phyloP scores from a whole-genome alignment of 2,329 filamentous ascomycete species.

The Colletotrichum gigasporum region DNA sequence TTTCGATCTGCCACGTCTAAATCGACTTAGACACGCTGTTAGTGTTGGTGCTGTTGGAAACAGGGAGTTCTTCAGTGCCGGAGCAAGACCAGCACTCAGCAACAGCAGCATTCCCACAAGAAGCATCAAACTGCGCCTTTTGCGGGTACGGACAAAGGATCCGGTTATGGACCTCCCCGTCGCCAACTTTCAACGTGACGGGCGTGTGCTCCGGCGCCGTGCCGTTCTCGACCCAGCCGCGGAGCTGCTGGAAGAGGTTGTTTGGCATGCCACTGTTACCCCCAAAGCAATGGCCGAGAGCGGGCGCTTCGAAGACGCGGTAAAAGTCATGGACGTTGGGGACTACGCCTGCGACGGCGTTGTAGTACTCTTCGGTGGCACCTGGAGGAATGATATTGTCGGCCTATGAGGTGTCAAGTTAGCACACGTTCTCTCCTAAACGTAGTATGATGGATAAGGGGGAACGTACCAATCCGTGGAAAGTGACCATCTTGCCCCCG shows the following conservation, averaged over 20 bases:
- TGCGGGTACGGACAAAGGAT: constrained; percentile 48
- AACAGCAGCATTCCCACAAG: background rate
- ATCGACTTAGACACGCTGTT: no score
- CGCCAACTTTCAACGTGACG: constrained; percentile 13
- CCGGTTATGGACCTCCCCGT: constrained; percentile 37
- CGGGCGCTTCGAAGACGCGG: constrained; percentile 42
- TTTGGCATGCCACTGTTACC: constrained; percentile 37
- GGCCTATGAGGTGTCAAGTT: constrained; percentile 37
- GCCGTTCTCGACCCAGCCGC: constrained; percentile 43
- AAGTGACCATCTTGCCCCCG: constrained; percentile 49
- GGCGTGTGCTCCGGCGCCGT: constrained; percentile 34
- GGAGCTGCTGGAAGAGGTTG: constrained; percentile 37
- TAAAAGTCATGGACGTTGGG: constrained; percentile 40
- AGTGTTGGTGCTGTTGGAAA: background rate
- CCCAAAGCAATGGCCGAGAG: constrained; percentile 41
- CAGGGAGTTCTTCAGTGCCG: background rate
- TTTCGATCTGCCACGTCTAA: no score
- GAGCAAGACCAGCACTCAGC: constrained; percentile 11
- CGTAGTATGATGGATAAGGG: background rate
- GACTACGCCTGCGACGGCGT: constrained; percentile 32
- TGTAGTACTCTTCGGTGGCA: constrained; percentile 39
- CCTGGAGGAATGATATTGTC: constrained; percentile 32
- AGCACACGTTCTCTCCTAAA: background rate
- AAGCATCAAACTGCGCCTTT: constrained; percentile 37
- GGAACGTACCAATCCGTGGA: constrained; percentile 44